phyloP scores from a whole-genome alignment of 257 asterid genomes.

The Verbena officinalis region DNA sequence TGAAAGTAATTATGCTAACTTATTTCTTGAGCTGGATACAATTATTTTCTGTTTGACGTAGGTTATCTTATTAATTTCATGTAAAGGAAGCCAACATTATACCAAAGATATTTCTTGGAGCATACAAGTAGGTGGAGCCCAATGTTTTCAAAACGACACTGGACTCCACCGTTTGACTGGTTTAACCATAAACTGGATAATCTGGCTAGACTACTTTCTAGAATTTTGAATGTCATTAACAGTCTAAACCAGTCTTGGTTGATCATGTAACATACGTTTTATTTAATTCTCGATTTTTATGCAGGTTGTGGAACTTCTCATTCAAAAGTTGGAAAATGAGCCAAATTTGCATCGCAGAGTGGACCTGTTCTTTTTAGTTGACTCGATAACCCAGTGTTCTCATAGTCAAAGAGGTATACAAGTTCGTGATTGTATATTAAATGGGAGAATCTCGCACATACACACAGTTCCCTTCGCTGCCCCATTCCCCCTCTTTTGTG shows the following conservation, averaged over 20 bases:
- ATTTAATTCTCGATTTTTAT: slow-evolving; percentile 20
- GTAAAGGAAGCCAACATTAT: too few relatives aligned
- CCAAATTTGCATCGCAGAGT: slow-evolving; percentile 79
- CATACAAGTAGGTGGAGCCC: too few relatives aligned
- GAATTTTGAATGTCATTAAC: too few relatives aligned
- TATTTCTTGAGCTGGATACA: too few relatives aligned
- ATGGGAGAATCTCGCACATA: not conserved
- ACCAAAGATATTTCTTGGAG: too few relatives aligned
- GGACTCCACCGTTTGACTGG: too few relatives aligned
- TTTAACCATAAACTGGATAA: too few relatives aligned
- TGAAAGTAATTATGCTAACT: too few relatives aligned
- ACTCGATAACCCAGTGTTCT: slow-evolving; percentile 95
- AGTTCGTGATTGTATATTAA: not conserved
- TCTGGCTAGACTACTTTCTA: too few relatives aligned
- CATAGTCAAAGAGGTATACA: slow-evolving; percentile 84
- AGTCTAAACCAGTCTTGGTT: not conserved
- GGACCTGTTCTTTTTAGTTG: slow-evolving; percentile 88
- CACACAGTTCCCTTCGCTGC: not conserved
- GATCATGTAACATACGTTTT: not conserved
- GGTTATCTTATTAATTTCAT: too few relatives aligned
- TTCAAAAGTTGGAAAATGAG: slow-evolving; percentile 81
- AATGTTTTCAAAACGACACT: too few relatives aligned
- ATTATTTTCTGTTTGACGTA: too few relatives aligned
- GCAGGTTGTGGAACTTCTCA: slow-evolving; percentile 93
- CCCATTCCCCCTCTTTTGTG: not conserved